Percentiles rank a stretch among this genome's conserved stretches.
Evolutionary conservation across 371 early-diverging fungal genomes (phyloP).

Genomic region (Mucor mucedo): DNA sequence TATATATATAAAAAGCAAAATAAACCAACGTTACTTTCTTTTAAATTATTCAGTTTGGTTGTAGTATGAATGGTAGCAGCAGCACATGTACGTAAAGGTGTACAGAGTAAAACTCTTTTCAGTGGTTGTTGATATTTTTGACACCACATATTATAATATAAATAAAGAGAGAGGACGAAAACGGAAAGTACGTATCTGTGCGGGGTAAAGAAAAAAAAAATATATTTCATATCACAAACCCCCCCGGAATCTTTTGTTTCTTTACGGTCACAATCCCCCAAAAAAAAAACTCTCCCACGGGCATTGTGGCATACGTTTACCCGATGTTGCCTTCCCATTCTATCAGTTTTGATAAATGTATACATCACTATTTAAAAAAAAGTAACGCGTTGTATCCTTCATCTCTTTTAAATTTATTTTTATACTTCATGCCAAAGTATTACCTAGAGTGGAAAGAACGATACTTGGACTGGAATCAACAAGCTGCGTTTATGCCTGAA

Average conservation of each 20-base stretch:
- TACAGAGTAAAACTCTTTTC: neutral
- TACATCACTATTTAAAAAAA: no score
- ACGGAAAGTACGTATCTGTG: neutral
- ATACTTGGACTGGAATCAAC: neutral
- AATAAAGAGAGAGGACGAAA: neutral
- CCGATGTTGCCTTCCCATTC: no score
- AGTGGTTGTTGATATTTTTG: slow-evolving; percentile 19
- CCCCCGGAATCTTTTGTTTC: neutral
- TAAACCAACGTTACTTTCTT: slow-evolving; percentile 3
- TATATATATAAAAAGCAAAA: neutral
- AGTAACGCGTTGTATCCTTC: no score
- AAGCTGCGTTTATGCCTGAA: neutral
- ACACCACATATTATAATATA: slow-evolving; percentile 20
- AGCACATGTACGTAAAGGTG: neutral
- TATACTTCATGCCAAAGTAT: neutral
- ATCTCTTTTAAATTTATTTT: neutral
- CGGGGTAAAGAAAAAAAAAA: slow-evolving; percentile 10
- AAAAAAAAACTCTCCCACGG: neutral
- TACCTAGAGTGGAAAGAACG: neutral
- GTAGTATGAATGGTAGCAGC: slow-evolving; percentile 9
- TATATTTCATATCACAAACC: neutral
- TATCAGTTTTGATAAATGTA: no score
- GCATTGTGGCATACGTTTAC: no score
- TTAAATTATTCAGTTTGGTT: neutral
- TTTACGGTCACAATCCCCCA: neutral